These are phyloP conservation scores for Lachnum nothofagi DNA, from an alignment of 2,329 filamentous ascomycete species.

Conservation along the genomic window DNA sequence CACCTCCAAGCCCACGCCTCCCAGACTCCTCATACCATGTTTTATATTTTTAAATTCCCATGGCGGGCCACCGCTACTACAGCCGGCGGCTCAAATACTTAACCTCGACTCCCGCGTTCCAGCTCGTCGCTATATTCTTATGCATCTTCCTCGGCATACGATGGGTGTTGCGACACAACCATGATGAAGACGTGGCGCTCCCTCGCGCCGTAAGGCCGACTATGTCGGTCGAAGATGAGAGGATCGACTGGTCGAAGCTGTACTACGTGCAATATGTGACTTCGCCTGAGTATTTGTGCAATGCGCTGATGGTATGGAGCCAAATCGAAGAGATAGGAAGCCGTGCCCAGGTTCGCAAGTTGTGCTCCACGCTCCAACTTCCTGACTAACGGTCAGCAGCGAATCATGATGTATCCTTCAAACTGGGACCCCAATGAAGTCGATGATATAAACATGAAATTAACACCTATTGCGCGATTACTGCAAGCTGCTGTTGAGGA, in stretches of 20 bases:
- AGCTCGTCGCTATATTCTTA: constrained; percentile 13
- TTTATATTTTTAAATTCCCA: constrained; percentile 3
- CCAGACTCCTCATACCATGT: no score
- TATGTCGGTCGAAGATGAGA: constrained; percentile 16
- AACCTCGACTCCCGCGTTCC: constrained; percentile 13
- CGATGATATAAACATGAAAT: constrained; percentile 14
- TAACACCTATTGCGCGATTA: constrained; percentile 23
- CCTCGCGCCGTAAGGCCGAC: constrained; percentile 11
- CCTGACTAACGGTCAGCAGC: constrained; percentile 3
- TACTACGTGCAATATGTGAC: constrained; percentile 30
- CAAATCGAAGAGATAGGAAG: constrained; percentile 28
- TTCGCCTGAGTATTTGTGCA: constrained; percentile 26
- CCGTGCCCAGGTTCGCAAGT: constrained; percentile 21
- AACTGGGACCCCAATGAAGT: constrained; percentile 24
- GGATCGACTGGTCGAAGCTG: constrained; percentile 25
- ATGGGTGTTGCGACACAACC: constrained; percentile 24
- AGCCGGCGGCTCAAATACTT: constrained; percentile 20
- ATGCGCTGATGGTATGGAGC: constrained; percentile 28
- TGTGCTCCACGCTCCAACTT: background rate
- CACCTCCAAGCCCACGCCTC: no score
- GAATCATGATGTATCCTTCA: constrained; percentile 27
- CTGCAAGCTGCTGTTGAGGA: constrained; percentile 20
- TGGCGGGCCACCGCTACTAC: constrained; percentile 21
- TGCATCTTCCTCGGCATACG: constrained; percentile 16
- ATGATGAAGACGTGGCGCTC: constrained; percentile 12